Percentiles rank a stretch among this genome's conserved stretches.
Conservation (phyloP, 1,284 basidiomycete genomes). For the Rhizoctonia solani region DNA sequence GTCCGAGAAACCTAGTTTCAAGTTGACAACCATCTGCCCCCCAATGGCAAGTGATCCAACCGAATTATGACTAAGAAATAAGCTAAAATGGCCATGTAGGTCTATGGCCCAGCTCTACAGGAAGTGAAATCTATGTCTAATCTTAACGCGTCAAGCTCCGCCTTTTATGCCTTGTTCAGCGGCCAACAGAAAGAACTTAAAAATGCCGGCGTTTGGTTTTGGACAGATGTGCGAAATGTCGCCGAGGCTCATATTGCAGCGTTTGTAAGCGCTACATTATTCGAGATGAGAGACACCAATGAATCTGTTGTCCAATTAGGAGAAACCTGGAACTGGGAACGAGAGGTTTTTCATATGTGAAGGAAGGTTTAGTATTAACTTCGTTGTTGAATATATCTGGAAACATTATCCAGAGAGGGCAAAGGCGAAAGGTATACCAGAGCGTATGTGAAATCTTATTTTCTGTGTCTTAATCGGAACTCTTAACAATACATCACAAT, state of each 20-base stretch:
- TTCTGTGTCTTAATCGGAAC: not conserved
- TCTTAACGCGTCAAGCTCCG: slow-evolving; percentile 1
- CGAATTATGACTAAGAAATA: not conserved
- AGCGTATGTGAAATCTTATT: slow-evolving; percentile 12
- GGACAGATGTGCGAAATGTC: slow-evolving; percentile 20
- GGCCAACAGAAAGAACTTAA: slow-evolving; percentile 14
- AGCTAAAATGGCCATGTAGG: not conserved
- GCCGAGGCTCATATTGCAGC: slow-evolving; percentile 17
- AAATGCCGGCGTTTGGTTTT: not conserved
- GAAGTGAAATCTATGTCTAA: slow-evolving; percentile 9
- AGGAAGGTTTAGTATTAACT: slow-evolving; percentile 33
- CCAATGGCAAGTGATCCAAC: slow-evolving; percentile 33
- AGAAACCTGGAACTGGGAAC: slow-evolving; percentile 20
- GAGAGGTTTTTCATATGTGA: slow-evolving; percentile 34
- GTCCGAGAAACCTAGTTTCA: slow-evolving; percentile 37
- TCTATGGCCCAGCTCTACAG: slow-evolving; percentile 11
- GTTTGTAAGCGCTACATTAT: not conserved
- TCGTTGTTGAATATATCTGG: slow-evolving; percentile 34
- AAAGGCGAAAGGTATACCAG: slow-evolving; percentile 25
- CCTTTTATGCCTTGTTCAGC: slow-evolving; percentile 14
- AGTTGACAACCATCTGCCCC: slow-evolving; percentile 37
- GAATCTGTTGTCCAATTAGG: not conserved
- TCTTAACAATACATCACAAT: not conserved
- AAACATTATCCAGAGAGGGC: slow-evolving; percentile 36
- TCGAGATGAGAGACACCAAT: not conserved